Conservation (phyloP, 768 basidiomycete species). For the Botryobasidium botryosum region DNA sequence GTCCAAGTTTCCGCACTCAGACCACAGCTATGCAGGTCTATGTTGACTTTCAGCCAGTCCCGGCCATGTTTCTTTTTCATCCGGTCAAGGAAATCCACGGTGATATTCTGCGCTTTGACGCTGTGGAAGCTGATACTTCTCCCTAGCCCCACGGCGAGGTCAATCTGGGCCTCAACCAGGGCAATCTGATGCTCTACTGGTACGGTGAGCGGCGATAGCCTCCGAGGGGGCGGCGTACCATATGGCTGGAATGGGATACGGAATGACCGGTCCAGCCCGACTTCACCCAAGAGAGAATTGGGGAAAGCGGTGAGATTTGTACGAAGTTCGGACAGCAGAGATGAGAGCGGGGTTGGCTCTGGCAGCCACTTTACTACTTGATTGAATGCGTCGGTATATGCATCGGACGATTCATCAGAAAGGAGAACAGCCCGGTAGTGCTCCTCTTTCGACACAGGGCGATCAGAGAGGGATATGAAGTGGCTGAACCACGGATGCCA, state of each 20-base stretch:
- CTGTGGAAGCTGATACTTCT: conserved; percentile 79
- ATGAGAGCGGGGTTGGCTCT: conserved; percentile 43
- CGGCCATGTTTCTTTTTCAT: conserved; percentile 40
- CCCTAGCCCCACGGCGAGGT: conserved; percentile 61
- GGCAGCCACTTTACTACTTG: conserved; percentile 50
- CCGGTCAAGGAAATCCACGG: conserved; percentile 42
- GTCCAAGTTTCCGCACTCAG: conserved; percentile 60
- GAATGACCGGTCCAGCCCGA: conserved; percentile 74
- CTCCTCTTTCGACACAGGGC: conserved; percentile 33
- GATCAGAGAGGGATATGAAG: conserved; percentile 36
- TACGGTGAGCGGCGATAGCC: conserved; percentile 60
- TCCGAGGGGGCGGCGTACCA: conserved; percentile 24
- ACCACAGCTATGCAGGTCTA: conserved; percentile 86
- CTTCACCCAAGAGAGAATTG: conserved; percentile 76
- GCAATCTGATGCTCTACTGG: conserved; percentile 66
- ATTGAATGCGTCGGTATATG: conserved; percentile 28
- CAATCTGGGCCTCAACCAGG: conserved; percentile 70
- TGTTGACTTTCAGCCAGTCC: conserved; percentile 47
- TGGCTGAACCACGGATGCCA: conserved; percentile 93
- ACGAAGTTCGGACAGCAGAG: conserved; percentile 45
- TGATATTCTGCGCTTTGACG: conserved; percentile 57
- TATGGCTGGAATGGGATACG: conserved; percentile 47
- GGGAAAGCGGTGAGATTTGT: conserved; percentile 43
- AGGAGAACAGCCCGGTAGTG: conserved; percentile 69
- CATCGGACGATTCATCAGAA: conserved; percentile 14